Evolutionary conservation across 345 rosid genomes (phyloP).

Genomic region (Brassica juncea): DNA sequence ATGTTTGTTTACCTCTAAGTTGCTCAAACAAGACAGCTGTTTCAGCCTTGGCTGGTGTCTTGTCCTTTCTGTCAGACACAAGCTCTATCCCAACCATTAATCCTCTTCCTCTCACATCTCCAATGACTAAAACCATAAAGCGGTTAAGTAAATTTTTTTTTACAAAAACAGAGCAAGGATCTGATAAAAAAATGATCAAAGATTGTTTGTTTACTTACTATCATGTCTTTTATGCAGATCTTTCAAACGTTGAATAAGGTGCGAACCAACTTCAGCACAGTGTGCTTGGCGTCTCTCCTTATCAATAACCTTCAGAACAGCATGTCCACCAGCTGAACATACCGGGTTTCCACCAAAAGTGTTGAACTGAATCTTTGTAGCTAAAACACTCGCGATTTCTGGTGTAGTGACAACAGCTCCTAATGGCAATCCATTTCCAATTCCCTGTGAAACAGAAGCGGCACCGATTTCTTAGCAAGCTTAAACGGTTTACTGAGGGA

Average conservation of each 20-base stretch:
- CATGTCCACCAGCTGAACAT: slow-evolving; percentile 95
- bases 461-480: neutral
- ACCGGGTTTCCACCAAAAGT: slow-evolving; percentile 97
- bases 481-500: neutral
- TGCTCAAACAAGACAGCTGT: slow-evolving; percentile 74
- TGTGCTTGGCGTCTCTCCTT: slow-evolving; percentile 86
- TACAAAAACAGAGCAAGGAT: neutral
- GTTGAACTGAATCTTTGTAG: slow-evolving; percentile 82
- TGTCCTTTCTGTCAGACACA: slow-evolving; percentile 72
- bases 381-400: slow-evolving; percentile 83
- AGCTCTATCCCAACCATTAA: slow-evolving; percentile 87
- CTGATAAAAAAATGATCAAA: slow-evolving; percentile 9
- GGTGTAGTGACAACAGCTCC: slow-evolving; percentile 97
- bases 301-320: slow-evolving; percentile 87
- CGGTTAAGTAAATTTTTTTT: neutral
- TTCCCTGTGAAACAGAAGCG: slow-evolving; percentile 51
- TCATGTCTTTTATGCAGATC: slow-evolving; percentile 72
- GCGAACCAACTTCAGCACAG: slow-evolving; percentile 75
- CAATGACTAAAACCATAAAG: slow-evolving; percentile 59
- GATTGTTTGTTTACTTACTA: slow-evolving; percentile 49
- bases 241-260: slow-evolving; percentile 69
- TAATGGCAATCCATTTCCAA: slow-evolving; percentile 92
- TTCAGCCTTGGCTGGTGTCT: slow-evolving; percentile 91
- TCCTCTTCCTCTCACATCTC: slow-evolving; percentile 93
- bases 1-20: slow-evolving; percentile 59